Evolutionary conservation across 2,329 filamentous ascomycete genomes (phyloP).

Genomic region (Tolypocladium nubicola): DNA sequence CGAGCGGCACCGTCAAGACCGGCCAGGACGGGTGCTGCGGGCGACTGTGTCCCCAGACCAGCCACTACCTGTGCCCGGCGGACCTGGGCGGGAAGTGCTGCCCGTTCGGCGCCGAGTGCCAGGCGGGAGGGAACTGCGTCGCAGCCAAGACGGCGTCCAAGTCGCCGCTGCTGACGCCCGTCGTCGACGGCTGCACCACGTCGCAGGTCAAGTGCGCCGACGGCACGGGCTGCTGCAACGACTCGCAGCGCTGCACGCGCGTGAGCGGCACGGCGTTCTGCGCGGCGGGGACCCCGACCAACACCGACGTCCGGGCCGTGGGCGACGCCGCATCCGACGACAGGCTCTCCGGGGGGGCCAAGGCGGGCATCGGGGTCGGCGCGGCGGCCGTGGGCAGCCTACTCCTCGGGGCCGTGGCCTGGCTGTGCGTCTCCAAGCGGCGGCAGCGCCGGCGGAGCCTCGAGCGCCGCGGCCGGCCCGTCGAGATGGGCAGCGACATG

Average conservation of each 20-base stretch:
- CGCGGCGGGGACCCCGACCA: constrained; percentile 20
- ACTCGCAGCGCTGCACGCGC: constrained; percentile 30
- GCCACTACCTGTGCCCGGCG: constrained; percentile 32
- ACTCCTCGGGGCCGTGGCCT: constrained; percentile 31
- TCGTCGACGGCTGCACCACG: constrained; percentile 33
- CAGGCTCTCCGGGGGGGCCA: constrained; percentile 36
- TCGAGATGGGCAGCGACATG: constrained; percentile 11
- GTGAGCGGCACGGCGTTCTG: constrained; percentile 27
- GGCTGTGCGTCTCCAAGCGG: constrained; percentile 33
- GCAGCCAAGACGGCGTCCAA: constrained; percentile 13
- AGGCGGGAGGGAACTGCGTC: constrained; percentile 22
- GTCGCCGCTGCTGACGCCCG: constrained; percentile 17
- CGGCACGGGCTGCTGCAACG: constrained; percentile 39
- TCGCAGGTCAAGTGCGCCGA: constrained; percentile 32
- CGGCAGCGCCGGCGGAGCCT: constrained; percentile 17
- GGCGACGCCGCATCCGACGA: constrained; percentile 4
- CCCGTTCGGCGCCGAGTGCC: constrained; percentile 31
- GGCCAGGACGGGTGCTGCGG: constrained; percentile 24
- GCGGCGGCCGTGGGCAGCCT: constrained; percentile 32
- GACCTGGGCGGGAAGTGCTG: constrained; percentile 40
- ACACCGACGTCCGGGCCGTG: constrained; percentile 15
- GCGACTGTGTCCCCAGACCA: constrained; percentile 28
- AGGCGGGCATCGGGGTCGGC: constrained; percentile 46
- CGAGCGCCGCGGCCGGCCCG: constrained; percentile 7
- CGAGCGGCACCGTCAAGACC: constrained; percentile 13